Evolutionary conservation across 352 stramenopile genomes (phyloP), one percentile per base, ranked within the genome.

Genomic region (Phytophthora pistaciae): DNA sequence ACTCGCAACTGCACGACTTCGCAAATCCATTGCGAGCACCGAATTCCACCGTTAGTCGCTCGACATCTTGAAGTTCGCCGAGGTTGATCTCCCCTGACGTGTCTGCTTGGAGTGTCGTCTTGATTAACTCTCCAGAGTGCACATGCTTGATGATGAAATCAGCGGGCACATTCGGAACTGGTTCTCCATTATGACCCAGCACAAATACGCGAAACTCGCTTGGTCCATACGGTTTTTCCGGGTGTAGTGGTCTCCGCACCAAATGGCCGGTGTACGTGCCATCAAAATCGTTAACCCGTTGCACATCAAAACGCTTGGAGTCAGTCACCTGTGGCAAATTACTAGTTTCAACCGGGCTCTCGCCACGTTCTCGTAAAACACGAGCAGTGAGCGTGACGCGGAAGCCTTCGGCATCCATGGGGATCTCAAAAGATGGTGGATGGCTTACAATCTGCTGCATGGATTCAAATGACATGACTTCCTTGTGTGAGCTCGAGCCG

Each of bases 161-260:
- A 13, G 78, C 52, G n/a, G 60, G 40, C 21, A 74, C 68, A n/a
- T 71, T 68, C 5, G 66, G 33, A 20, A 91, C 66, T 10, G 67
- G 38, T 63, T 91, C 80, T 25, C 83, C 80, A 57, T 91, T 91
- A 59, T 89, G 83, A 16, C 83, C 80, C 18, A 86, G 56, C 3
- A 84, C 68, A 16, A 79, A 42, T 11, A 89, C 63, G 25, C 54
- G 38, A 52, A 81, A 88, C 18, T 82, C 74, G 21, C 64, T 70
- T 23, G 66, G 60, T 27, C 60, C 66, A 11, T 59, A 74, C 20
- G 66, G 60, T 3, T 71, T 66, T 40, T 49, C 59, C 7, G 25
- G 20, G 14, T 62, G 49, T 31, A 73, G 57, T 5, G 69, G 54
- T 5, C 60, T 67, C 31, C 76, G 70, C 57, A 72, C 40, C 31